phyloP scores from a whole-genome alignment of 1,284 basidiomycete species.

The Entoloma clypeatum region DNA sequence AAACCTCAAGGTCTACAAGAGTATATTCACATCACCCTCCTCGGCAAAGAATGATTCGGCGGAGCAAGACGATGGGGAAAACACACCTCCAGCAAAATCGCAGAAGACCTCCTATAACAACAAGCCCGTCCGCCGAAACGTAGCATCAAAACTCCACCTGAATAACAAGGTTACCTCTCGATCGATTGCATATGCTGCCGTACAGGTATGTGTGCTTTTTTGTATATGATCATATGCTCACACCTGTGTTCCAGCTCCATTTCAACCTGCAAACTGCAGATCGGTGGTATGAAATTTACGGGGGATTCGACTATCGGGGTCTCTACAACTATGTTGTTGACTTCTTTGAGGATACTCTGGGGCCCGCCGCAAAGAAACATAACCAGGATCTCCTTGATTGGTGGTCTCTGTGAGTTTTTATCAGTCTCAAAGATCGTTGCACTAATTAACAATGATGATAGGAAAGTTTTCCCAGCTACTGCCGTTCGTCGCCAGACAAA shows the following conservation, averaged over 20 bases:
- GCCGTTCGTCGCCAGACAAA: too few relatives aligned
- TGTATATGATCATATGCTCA: not conserved
- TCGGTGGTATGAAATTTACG: slow-evolving; percentile 17
- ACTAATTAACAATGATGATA: too few relatives aligned
- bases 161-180: slow-evolving; percentile 26
- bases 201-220: slow-evolving; percentile 20
- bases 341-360: slow-evolving; percentile 22
- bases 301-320: slow-evolving; percentile 21
- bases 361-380: slow-evolving; percentile 12
- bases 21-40: slow-evolving; percentile 28
- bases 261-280: slow-evolving; percentile 20
- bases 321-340: slow-evolving; percentile 26
- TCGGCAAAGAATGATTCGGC: slow-evolving; percentile 19
- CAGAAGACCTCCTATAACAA: slow-evolving; percentile 11
- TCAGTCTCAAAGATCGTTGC: too few relatives aligned
- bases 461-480: too few relatives aligned
- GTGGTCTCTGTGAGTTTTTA: too few relatives aligned
- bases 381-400: slow-evolving; percentile 18
- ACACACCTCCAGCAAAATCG: slow-evolving; percentile 7
- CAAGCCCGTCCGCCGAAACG: slow-evolving; percentile 21
- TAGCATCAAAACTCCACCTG: too few relatives aligned
- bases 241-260: slow-evolving; percentile 18
- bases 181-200: slow-evolving; percentile 29
- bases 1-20: slow-evolving; percentile 21
- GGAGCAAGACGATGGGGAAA: slow-evolving; percentile 11